Evolutionary conservation across 352 stramenopile genomes (phyloP).

Genomic region (Phytophthora sansomeana): DNA sequence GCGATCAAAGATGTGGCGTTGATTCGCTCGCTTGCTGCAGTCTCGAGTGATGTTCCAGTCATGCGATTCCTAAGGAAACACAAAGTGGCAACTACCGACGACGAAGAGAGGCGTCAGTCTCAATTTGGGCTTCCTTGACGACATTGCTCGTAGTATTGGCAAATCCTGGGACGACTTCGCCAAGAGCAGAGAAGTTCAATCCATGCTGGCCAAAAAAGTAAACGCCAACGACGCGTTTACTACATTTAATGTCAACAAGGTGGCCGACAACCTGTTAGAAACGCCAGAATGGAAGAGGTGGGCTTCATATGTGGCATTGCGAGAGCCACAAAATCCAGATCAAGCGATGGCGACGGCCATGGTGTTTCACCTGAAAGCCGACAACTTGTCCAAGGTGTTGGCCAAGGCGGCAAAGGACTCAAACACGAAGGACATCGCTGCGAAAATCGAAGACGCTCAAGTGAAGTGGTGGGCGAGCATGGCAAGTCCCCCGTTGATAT

Average conservation of each 20-base stretch:
- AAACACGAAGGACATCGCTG: constrained; percentile 4
- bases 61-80: background rate
- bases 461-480: background rate
- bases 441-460: background rate
- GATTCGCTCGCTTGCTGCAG: too few species aligned
- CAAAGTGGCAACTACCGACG: background rate
- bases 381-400: constrained; percentile 2
- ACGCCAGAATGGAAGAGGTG: background rate
- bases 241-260: background rate
- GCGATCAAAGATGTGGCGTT: too few species aligned
- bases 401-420: background rate
- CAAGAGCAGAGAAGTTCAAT: background rate
- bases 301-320: background rate
- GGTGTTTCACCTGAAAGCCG: background rate
- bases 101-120: background rate
- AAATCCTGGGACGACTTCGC: too few species aligned
- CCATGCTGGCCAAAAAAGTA: background rate
- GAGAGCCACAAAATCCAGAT: background rate
- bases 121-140: background rate
- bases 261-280: background rate
- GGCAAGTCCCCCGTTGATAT: background rate
- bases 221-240: background rate
- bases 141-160: too few species aligned
- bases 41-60: background rate
- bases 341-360: background rate